Evolutionary conservation across 345 rosid species (phyloP), one percentile per base, ranked within the genome.

Genomic region (Linum tenue): DNA sequence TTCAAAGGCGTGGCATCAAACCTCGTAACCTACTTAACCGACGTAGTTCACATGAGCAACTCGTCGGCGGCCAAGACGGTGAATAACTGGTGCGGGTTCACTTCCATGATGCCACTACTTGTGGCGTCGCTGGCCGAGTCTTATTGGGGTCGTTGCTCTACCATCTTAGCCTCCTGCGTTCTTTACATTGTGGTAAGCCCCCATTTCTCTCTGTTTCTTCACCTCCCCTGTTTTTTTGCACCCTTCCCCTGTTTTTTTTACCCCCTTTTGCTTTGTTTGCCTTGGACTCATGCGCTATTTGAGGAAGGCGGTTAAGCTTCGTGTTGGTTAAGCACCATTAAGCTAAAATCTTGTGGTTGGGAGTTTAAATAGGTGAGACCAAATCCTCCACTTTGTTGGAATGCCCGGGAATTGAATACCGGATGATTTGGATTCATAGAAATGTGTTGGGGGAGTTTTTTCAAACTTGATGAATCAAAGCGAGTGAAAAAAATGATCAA

Each of bases 1-100:
- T 92, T 86, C 84, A 92, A 92, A 74, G 99, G 99, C 67, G 96
- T 92, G 75, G 86, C 87, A 60, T 90, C 99, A 7, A 94, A 94
- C 76, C 77, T 94, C 58, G 92, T 94, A 55, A 94, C 94, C 4
- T 94, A 90, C 72, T 81, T 94, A 10, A 94, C 97, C 15, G 96
- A 90, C 56, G 85, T 83, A 3, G 84, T 85, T 10, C 83, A 83
- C 66, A 81, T 92, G 96, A 84, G 88, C 64, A 92, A 90, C 69
- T 90, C 99, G 5, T 73, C 83, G 9, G 97, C 97, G 35, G 99
- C 99, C 7, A 92, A 82, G 63, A 80, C 90, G 11, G 99, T 94
- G 8, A 94, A 84, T 66, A 84, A 84, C 59, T 94, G 97, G 97
- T 78, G 83, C 76, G 99, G 99, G 8, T 77, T 94, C 80, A 88